Percentiles rank a stretch among this genome's conserved stretches.
Evolutionary conservation across 441 rosid species (phyloP).

Genomic region (Metrosideros polymorpha): DNA sequence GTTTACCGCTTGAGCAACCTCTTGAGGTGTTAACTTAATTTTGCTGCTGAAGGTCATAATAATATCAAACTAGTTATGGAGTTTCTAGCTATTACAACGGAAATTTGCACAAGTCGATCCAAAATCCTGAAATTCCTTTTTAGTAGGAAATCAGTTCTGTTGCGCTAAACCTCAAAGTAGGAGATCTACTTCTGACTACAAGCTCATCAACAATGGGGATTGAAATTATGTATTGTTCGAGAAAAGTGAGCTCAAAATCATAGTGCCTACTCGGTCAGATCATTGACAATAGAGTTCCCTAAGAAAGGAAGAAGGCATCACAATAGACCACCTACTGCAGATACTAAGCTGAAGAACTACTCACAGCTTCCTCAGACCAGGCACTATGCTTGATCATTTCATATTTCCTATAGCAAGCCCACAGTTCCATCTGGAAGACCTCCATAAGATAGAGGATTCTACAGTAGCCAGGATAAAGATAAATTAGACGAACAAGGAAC

Average conservation of each 20-base stretch:
- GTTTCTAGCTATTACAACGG: not conserved
- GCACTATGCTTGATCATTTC: not conserved
- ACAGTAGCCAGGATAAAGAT: not conserved
- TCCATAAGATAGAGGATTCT: not conserved
- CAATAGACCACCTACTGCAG: not conserved
- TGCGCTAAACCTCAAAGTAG: not conserved
- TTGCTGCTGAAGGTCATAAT: not conserved
- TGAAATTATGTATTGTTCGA: not conserved
- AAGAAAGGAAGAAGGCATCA: not conserved
- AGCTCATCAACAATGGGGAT: not conserved
- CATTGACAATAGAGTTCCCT: not conserved
- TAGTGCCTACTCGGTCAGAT: not conserved
- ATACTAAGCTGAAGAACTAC: not conserved
- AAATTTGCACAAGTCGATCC: not conserved
- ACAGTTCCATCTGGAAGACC: not conserved
- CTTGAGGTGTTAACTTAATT: not conserved
- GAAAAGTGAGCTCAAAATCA: not conserved
- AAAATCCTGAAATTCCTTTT: not conserved
- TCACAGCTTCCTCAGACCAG: not conserved
- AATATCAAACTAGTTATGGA: not conserved
- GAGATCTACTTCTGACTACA: not conserved
- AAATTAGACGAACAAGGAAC: not conserved
- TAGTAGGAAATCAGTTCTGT: not conserved
- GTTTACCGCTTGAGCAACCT: not conserved
- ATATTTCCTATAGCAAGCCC: not conserved